Conservation (phyloP, 768 basidiomycete genomes). For the Cubamyces sp. region DNA sequence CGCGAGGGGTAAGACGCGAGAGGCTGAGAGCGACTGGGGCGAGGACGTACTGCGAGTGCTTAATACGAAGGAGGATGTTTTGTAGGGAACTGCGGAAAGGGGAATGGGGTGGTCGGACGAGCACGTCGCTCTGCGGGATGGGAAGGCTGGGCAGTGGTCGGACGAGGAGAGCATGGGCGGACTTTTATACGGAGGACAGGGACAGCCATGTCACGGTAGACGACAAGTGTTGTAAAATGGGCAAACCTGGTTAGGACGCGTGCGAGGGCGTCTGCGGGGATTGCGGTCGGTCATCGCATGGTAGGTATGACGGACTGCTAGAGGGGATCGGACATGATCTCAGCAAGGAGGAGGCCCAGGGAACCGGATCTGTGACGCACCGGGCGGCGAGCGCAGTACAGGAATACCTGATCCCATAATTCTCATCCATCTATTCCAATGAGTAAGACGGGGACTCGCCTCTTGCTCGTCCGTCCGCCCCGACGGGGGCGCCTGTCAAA, state of each 20-base stretch:
- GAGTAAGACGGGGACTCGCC: constrained; percentile 18
- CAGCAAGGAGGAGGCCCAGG: background rate
- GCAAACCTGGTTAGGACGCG: constrained; percentile 9
- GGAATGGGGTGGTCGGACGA: background rate
- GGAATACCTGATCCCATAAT: constrained; percentile 4
- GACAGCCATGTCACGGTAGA: constrained; percentile 24
- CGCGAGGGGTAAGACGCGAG: background rate
- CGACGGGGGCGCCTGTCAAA: constrained; percentile 10
- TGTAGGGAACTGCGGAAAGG: background rate
- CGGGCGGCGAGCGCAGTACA: constrained; percentile 16
- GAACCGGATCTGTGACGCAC: constrained; percentile 16
- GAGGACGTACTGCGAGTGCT: constrained; percentile 7
- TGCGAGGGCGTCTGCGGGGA: constrained; percentile 14
- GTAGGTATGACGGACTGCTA: constrained; percentile 7
- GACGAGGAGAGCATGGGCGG: background rate
- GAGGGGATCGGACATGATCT: constrained; percentile 22
- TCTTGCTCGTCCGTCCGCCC: constrained; percentile 9
- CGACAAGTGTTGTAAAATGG: constrained; percentile 17
- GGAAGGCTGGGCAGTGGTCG: constrained; percentile 7
- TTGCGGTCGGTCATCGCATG: constrained; percentile 15
- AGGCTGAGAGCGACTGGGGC: background rate
- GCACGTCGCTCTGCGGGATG: background rate
- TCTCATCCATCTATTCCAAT: background rate
- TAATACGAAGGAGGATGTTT: background rate
- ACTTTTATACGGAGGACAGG: constrained; percentile 21